Evolutionary conservation across 441 rosid species (phyloP).

Genomic region (Omphalea diandra): DNA sequence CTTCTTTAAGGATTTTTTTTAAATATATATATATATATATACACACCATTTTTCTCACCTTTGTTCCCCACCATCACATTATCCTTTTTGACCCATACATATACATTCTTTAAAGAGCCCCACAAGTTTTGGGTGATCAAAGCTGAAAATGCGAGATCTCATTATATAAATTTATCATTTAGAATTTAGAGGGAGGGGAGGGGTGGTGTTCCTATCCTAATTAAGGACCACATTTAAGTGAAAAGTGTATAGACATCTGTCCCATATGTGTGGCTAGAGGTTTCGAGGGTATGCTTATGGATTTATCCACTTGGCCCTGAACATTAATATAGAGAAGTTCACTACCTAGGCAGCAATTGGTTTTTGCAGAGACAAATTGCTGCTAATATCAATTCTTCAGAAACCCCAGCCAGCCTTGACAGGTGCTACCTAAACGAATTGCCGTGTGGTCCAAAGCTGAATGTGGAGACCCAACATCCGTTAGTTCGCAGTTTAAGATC

Average conservation of each 20-base stretch:
- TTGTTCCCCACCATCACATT: conserved; percentile 16
- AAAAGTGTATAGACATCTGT: not conserved
- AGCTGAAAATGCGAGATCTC: not conserved
- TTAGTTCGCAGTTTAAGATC: too few species aligned
- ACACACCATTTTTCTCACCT: too few species aligned
- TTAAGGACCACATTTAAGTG: too few species aligned
- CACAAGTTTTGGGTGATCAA: not conserved
- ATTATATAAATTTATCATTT: not conserved
- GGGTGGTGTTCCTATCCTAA: too few species aligned
- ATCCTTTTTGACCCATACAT: conserved; percentile 14
- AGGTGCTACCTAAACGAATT: not conserved
- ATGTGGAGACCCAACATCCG: not conserved
- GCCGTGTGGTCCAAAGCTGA: not conserved
- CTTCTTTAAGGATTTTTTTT: not conserved
- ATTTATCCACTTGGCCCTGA: not conserved
- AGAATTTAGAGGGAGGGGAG: too few species aligned
- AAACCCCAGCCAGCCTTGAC: not conserved
- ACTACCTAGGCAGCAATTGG: not conserved
- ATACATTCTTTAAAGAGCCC: not conserved
- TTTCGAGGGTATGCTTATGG: not conserved
- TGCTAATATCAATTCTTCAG: not conserved
- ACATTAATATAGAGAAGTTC: not conserved
- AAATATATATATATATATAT: too few species aligned
- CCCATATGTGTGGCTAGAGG: not conserved
- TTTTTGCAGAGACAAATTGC: not conserved